phyloP scores from a whole-genome alignment of 1,139 yeast species.

The Kurtzmaniella quercitrusa region DNA sequence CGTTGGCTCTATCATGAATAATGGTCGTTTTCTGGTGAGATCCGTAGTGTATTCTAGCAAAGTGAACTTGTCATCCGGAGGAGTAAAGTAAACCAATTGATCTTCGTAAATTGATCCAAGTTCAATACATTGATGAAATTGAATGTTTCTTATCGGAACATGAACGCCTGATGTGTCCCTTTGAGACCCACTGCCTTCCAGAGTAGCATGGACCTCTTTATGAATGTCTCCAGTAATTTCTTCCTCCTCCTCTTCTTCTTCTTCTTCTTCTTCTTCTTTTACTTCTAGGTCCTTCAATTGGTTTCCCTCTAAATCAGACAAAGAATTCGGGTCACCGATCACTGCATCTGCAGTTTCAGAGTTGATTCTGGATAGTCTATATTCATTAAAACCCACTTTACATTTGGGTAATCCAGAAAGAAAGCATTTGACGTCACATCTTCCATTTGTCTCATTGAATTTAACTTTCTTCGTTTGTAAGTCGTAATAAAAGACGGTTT shows the following conservation, averaged over 20 bases:
- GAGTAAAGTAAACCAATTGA: conserved; percentile 39
- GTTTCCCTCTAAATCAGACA: neutral
- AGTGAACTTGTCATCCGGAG: conserved; percentile 44
- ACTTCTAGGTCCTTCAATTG: neutral
- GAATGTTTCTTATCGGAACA: conserved; percentile 39
- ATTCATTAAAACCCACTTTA: conserved; percentile 41
- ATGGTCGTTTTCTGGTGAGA: conserved; percentile 32
- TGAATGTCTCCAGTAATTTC: conserved; percentile 3
- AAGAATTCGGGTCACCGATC: neutral
- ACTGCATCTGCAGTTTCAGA: conserved; percentile 11
- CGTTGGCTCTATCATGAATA: conserved; percentile 35
- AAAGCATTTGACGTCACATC: conserved; percentile 36
- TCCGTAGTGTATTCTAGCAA: conserved; percentile 41
- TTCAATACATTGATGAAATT: conserved; percentile 46
- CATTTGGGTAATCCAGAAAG: conserved; percentile 48
- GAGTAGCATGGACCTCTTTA: neutral
- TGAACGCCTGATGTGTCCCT: conserved; percentile 5
- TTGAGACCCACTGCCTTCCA: neutral
- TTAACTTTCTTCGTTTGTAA: conserved; percentile 25
- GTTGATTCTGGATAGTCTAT: conserved; percentile 25
- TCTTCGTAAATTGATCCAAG: conserved; percentile 35
- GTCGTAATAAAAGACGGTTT: conserved; percentile 38
- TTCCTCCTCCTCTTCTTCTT: conserved; percentile 7
- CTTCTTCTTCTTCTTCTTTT: conserved; percentile 3
- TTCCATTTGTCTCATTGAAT: conserved; percentile 35